Evolutionary conservation across 345 rosid genomes (phyloP), one percentile per base, ranked within the genome.

Genomic region (Rhodamnia argentea): DNA sequence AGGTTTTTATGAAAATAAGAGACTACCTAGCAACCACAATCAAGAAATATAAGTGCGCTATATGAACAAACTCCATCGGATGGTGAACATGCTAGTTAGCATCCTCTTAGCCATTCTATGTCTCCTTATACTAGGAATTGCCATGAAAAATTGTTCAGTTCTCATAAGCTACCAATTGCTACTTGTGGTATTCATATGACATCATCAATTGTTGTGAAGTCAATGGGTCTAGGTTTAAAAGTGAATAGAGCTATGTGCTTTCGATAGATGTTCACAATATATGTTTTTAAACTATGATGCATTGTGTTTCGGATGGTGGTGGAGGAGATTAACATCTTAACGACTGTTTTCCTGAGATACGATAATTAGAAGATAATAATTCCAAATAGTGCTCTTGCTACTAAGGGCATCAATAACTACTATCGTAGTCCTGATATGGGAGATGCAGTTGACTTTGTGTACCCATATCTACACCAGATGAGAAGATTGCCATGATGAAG

Each of bases 121-220:
- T 88, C 84, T 90, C 13, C 84, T 89, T 62, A 89, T 90, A 44
- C 90, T 91, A 52, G 91, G 88, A 52, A 89, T 91, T 40, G 84
- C 83, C n/a, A 84, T 76, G 84, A 87, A 86, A 90, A 89, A 50
- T 4, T 27, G 92, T 84, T 51, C 90, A 4, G 84, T 91, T 76
- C 55, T 90, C 53, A 51, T 89, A 16, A 89, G 89, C 75, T 91
- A 92, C 6, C 92, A 91, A 74, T 15, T 91, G 54, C 54, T 52
- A 14, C 51, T 90, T 3, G 90, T 85, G 13, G 90, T 88, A 82
- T 91, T 91, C 82, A 83, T 91, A 56, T 91, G 93, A 91, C 32
- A 90, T 91, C 1, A 92, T 92, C 6, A 91, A 91, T 74, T 83
- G 91, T 51, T 91, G 92, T 29, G 92, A 90, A 84, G 75, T 91